These are phyloP conservation scores for Kwoniella sp. DNA, from an alignment of 768 basidiomycete genomes.

Conservation along the genomic window DNA sequence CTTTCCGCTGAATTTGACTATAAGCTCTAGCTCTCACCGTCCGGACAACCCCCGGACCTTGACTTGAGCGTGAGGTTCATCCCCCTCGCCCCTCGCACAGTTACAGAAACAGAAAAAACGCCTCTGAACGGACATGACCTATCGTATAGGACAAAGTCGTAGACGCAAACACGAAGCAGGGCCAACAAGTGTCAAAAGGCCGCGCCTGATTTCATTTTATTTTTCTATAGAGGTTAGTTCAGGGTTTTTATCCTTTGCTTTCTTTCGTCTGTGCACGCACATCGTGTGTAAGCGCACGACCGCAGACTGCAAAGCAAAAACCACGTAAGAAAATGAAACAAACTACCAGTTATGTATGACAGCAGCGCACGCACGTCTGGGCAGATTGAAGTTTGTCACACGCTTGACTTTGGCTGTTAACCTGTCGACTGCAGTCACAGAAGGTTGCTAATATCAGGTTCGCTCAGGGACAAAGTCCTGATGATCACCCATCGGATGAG, in stretches of 20 bases:
- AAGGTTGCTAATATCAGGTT: background rate
- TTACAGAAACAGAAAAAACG: background rate
- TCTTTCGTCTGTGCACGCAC: constrained; percentile 2
- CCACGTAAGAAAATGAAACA: no score
- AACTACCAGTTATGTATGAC: background rate
- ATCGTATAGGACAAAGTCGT: no score
- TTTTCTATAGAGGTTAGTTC: background rate
- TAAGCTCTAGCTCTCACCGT: background rate
- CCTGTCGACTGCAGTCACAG: background rate
- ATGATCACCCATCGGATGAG: background rate
- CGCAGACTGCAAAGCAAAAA: no score
- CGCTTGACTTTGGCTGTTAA: constrained; percentile 1
- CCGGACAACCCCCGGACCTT: background rate
- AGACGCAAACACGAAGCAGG: no score
- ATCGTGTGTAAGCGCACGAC: background rate
- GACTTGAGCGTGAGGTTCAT: no score
- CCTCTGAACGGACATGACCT: background rate
- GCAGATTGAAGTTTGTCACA: background rate
- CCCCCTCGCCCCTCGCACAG: no score
- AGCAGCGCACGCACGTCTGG: background rate
- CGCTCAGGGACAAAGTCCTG: no score
- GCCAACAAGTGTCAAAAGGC: no score
- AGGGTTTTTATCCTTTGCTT: background rate
- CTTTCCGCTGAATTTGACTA: background rate
- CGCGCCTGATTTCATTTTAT: constrained; percentile 1